These are phyloP conservation scores for Mycogone perniciosa DNA, from an alignment of 2,329 filamentous ascomycete species.

Conservation along the genomic window DNA sequence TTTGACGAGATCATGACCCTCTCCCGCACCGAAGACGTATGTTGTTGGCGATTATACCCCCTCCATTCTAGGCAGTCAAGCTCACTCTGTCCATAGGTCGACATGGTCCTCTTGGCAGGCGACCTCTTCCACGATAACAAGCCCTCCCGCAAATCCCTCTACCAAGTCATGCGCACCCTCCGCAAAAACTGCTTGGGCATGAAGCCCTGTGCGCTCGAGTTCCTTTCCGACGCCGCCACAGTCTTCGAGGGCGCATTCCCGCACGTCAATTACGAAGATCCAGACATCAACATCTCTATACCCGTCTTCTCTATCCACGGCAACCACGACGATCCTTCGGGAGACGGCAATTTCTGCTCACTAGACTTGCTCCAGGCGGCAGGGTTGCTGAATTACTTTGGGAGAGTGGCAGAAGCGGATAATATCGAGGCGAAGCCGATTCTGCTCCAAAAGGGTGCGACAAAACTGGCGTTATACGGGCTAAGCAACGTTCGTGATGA, in stretches of 20 bases:
- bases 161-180: constrained; percentile 92
- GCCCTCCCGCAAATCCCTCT: constrained; percentile 90
- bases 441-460: constrained; percentile 84
- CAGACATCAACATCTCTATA: constrained; percentile 94
- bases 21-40: constrained; percentile 73
- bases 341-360: constrained; percentile 85
- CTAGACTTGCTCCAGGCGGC: constrained; percentile 87
- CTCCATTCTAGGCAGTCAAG: not conserved
- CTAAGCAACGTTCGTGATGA: constrained; percentile 96
- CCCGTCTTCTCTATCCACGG: constrained; percentile 98
- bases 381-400: constrained; percentile 92
- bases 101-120: constrained; percentile 93
- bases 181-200: constrained; percentile 91
- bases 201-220: constrained; percentile 91
- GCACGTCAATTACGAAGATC: constrained; percentile 96
- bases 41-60: constrained; percentile 6
- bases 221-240: constrained; percentile 86
- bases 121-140: constrained; percentile 99
- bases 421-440: constrained; percentile 91
- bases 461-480: constrained; percentile 88
- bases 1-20: constrained; percentile 95
- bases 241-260: constrained; percentile 86
- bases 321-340: constrained; percentile 97
- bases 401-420: constrained; percentile 83
- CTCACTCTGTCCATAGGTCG: constrained; percentile 47